Evolutionary conservation across 2,329 filamentous ascomycete species (phyloP).

Genomic region (Xylaria sp.): DNA sequence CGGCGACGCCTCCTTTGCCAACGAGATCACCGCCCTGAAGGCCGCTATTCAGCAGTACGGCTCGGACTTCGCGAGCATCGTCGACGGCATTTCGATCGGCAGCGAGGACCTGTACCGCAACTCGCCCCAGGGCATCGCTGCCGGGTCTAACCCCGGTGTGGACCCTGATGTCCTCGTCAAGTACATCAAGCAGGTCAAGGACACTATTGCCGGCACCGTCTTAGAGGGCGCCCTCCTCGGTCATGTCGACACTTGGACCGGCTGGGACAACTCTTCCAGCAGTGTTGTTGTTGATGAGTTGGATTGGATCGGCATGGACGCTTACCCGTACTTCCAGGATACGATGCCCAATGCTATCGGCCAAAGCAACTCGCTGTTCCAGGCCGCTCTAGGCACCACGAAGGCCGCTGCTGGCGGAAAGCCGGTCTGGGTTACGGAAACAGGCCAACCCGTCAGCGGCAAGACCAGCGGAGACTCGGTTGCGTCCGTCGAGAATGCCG

Average conservation of each 20-base stretch:
- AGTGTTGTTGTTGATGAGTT: constrained; percentile 72
- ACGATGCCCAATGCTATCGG: constrained; percentile 73
- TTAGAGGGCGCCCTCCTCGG: constrained; percentile 72
- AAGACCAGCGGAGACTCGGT: constrained; percentile 69
- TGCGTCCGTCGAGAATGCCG: constrained; percentile 73
- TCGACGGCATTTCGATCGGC: constrained; percentile 87
- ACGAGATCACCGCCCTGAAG: constrained; percentile 79
- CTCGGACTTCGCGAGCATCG: constrained; percentile 69
- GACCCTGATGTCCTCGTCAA: constrained; percentile 69
- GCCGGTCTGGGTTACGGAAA: constrained; percentile 87
- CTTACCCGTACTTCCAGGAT: constrained; percentile 85
- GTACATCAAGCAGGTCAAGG: constrained; percentile 77
- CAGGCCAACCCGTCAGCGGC: constrained; percentile 84
- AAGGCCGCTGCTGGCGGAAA: constrained; percentile 70
- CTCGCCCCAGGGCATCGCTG: constrained; percentile 74
- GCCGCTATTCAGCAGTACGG: constrained; percentile 77
- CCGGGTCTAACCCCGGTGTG: constrained; percentile 71
- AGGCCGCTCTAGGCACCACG: constrained; percentile 71
- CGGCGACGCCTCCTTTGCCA: constrained; percentile 70
- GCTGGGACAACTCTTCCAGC: constrained; percentile 80
- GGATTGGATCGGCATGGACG: constrained; percentile 87
- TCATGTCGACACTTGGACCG: constrained; percentile 92
- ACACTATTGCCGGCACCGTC: constrained; percentile 70
- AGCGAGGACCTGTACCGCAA: constrained; percentile 88
- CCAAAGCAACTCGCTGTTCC: constrained; percentile 73